Percentiles rank a stretch among this genome's conserved stretches.
Evolutionary conservation across 108 stramenopile genomes (phyloP).

Genomic region (Nitzschia sp.): DNA sequence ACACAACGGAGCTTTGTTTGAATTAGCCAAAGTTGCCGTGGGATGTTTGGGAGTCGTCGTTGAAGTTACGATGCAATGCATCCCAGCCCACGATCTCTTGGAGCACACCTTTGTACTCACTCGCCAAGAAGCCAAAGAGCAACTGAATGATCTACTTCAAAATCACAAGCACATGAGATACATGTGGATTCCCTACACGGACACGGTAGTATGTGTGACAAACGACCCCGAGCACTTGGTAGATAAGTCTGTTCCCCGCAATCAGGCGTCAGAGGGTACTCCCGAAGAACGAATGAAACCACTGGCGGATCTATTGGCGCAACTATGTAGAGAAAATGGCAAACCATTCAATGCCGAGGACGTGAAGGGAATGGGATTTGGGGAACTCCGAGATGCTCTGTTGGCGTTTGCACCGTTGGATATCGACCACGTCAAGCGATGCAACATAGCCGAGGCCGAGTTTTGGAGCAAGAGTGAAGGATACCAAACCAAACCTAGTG

Average conservation of each 20-base stretch:
- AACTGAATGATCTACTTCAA: conserved; percentile 58
- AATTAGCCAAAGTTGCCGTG: conserved; percentile 87
- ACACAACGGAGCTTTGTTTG: conserved; percentile 74
- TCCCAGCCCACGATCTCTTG: conserved; percentile 89
- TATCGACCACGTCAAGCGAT: conserved; percentile 86
- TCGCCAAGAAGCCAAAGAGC: conserved; percentile 71
- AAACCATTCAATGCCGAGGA: conserved; percentile 46
- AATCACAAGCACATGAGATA: conserved; percentile 93
- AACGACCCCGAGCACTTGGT: conserved; percentile 79
- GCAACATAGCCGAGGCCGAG: conserved; percentile 94
- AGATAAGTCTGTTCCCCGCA: conserved; percentile 22
- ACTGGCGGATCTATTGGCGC: conserved; percentile 56
- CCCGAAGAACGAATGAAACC: conserved; percentile 61
- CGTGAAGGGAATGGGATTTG: conserved; percentile 84
- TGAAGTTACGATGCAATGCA: conserved; percentile 87
- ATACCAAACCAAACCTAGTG: conserved; percentile 73
- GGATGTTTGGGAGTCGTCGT: conserved; percentile 96
- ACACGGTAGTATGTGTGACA: conserved; percentile 93
- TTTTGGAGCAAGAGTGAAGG: conserved; percentile 93
- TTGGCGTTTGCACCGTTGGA: conserved; percentile 86
- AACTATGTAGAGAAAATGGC: conserved; percentile 42
- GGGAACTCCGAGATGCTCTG: conserved; percentile 92
- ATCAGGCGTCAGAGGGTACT: conserved; percentile 11
- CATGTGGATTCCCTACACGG: conserved; percentile 99
- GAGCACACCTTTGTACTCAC: conserved; percentile 92